Evolutionary conservation across 805 yeast species (phyloP).

Genomic region (Pichia nakasei): DNA sequence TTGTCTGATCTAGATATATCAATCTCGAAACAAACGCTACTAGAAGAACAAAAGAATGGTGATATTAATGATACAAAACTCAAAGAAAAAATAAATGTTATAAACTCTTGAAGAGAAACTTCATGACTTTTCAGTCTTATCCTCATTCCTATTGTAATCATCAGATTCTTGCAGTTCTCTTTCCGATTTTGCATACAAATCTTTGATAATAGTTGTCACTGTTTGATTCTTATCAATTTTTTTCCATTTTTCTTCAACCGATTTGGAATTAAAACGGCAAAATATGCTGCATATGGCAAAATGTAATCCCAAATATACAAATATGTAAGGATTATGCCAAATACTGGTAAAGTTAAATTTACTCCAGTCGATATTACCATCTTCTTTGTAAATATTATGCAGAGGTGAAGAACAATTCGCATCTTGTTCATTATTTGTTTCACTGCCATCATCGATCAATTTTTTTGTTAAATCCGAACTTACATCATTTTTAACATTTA

Average conservation of each 20-base stretch:
- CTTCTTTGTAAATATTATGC: slow-evolving; percentile 3
- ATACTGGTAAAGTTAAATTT: slow-evolving; percentile 8
- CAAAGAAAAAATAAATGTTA: no score
- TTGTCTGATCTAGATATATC: no score
- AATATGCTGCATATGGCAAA: slow-evolving; percentile 13
- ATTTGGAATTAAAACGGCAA: slow-evolving; percentile 11
- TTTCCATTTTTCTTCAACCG: slow-evolving; percentile 23
- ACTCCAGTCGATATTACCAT: slow-evolving; percentile 7
- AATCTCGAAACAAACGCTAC: no score
- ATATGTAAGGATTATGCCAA: slow-evolving; percentile 15
- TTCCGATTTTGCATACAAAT: slow-evolving; percentile 15
- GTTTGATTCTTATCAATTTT: slow-evolving; percentile 22
- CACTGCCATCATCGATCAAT: not conserved
- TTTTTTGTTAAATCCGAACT: not conserved
- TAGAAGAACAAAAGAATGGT: no score
- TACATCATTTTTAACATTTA: not conserved
- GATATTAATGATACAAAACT: not conserved
- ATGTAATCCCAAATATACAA: slow-evolving; percentile 16
- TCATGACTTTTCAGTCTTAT: no score
- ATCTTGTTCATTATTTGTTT: not conserved
- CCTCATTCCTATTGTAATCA: no score
- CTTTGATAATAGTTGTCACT: slow-evolving; percentile 17
- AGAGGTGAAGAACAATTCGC: not conserved
- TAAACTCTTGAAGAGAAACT: no score
- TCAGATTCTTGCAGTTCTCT: not conserved